A percentile compares a stretch with the other conserved stretches of the same genome.
Evolutionary conservation across 2,329 filamentous ascomycete species (phyloP).

Genomic region (Verticillium alfalfae): DNA sequence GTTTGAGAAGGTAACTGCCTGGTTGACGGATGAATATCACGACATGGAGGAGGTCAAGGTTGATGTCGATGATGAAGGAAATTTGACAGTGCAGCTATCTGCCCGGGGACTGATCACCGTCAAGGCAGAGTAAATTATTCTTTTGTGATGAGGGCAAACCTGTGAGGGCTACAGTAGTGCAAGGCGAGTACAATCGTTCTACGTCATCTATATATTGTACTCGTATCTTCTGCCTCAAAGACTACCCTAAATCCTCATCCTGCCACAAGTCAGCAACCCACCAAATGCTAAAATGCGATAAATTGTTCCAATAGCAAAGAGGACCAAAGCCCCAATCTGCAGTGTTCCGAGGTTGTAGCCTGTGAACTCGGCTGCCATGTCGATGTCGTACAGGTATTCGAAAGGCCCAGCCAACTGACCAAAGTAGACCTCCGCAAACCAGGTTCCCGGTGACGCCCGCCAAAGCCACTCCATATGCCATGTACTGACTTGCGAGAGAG

Average conservation of each 20-base stretch:
- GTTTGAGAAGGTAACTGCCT: background rate
- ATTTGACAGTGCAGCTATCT: background rate
- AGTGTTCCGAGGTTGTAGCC: constrained; percentile 41
- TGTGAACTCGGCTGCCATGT: constrained; percentile 32
- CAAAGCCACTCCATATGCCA: constrained; percentile 54
- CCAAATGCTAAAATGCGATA: constrained; percentile 39
- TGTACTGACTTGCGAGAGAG: constrained; percentile 36
- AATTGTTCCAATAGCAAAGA: constrained; percentile 35
- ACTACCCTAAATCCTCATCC: constrained; percentile 18
- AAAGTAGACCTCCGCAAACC: constrained; percentile 53
- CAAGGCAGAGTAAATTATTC: background rate
- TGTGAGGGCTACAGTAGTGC: too few relatives aligned
- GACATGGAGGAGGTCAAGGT: constrained; percentile 2
- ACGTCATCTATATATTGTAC: too few relatives aligned
- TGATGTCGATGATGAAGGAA: background rate
- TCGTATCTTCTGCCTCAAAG: too few relatives aligned
- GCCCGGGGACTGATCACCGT: constrained; percentile 1
- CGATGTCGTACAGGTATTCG: constrained; percentile 43
- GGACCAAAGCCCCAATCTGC: constrained; percentile 24
- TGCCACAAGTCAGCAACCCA: constrained; percentile 26
- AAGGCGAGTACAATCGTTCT: too few relatives aligned
- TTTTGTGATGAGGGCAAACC: background rate
- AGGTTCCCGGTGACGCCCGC: constrained; percentile 46
- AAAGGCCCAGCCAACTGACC: constrained; percentile 43
- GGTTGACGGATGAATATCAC: constrained; percentile 2